Evolutionary conservation across 129 eudicot genomes (phyloP), one percentile per base, ranked within the genome.

Genomic region (Ambrosia trifida): DNA sequence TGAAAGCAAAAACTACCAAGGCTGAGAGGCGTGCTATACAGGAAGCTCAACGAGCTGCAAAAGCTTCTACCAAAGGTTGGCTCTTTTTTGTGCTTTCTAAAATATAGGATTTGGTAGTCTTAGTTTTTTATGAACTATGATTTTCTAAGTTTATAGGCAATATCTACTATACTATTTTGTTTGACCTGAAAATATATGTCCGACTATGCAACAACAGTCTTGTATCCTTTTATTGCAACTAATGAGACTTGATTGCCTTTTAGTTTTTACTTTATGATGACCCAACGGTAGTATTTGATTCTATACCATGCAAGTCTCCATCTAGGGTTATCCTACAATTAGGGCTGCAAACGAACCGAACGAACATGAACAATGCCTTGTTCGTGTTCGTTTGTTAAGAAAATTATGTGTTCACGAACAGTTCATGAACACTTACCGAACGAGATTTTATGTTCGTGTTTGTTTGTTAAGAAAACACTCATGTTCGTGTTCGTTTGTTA

Each of bases 11-110:
- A 78, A 83, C 87, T 5, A 83, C 97, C 45, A 89, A 94, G 75
- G 97, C 98, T 67, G 96, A 94, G 80, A 82, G 95, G 76, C 86
- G 98, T 53, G 99, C 96, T 14, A 58, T 85, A 69, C 99, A 94
- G 80, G 99, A 94, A 78, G 88, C 96, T 63, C 99, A 94, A 73
- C 81, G 99, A 69, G 96, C 97, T 82, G 95, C 95, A 47, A 93
- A 93, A 81, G 96, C 95, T 72, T 79, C 96, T 56, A 76, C 81
- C n/a, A 83, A 89, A 89, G 96, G 98, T 82, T 76, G 63, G 2
- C 0, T 30, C 10, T 54, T 16, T 57, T 71, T 1, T 4, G 43
- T 38, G 2, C 8, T 18, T 32, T 28, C 7, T 66, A 11, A 13
- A 19, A 20, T 13, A 10, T 1, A 11, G 14, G 71, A 11, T 46